phyloP scores from a whole-genome alignment of 768 basidiomycete species.

The Tricholoma flavovirens region DNA sequence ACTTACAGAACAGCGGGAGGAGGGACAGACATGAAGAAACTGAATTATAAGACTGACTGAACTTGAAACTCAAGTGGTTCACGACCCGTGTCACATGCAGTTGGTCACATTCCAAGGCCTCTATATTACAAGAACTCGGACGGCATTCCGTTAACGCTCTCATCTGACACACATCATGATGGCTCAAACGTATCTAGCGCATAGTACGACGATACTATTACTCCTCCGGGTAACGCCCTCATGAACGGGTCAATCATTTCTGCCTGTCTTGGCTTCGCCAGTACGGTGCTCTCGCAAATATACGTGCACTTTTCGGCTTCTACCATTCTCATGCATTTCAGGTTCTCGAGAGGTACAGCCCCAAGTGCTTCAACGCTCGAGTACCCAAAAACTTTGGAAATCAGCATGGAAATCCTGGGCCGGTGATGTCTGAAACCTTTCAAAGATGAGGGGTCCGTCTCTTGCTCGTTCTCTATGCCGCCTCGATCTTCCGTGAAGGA shows the following conservation, averaged over 20 bases:
- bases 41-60: too few species aligned
- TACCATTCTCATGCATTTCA: conserved; percentile 11
- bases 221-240: background rate
- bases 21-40: conserved; percentile 42
- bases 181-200: background rate
- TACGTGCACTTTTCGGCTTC: conserved; percentile 7
- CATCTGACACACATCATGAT: too few species aligned
- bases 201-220: conserved; percentile 1
- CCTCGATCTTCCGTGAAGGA: background rate
- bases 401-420: too few species aligned
- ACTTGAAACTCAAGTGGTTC: too few species aligned
- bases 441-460: background rate
- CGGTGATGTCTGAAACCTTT: background rate
- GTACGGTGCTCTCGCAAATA: conserved; percentile 5
- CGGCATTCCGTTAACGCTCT: too few species aligned
- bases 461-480: background rate
- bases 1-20: conserved; percentile 42
- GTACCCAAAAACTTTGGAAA: background rate
- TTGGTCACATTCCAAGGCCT: background rate
- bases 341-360: conserved; percentile 1
- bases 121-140: too few species aligned
- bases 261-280: conserved; percentile 4
- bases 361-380: background rate
- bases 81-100: background rate
- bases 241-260: conserved; percentile 13